phyloP scores from a whole-genome alignment of 129 eudicot genomes.

The Helianthus tuberosus region DNA sequence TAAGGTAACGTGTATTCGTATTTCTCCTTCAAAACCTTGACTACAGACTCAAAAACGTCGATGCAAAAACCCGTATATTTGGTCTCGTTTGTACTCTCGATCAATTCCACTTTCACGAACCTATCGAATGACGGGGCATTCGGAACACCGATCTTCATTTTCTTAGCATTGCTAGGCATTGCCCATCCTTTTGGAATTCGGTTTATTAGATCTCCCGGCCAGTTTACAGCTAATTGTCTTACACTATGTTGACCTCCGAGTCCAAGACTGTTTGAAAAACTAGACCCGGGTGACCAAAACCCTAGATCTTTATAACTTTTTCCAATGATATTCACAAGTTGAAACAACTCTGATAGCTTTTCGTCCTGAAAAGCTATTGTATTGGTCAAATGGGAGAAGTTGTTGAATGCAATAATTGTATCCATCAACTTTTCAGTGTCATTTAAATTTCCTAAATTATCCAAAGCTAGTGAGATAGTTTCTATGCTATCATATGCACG shows the following conservation, averaged over 20 bases:
- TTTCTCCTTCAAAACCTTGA: slow-evolving; percentile 19
- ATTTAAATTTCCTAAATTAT: slow-evolving; percentile 16
- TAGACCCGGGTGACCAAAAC: slow-evolving; percentile 40
- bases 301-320: slow-evolving; percentile 59
- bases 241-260: neutral
- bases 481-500: slow-evolving; percentile 51
- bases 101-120: slow-evolving; percentile 35
- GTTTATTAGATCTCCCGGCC: slow-evolving; percentile 50
- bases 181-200: slow-evolving; percentile 46
- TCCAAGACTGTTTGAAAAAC: slow-evolving; percentile 26
- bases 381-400: slow-evolving; percentile 44
- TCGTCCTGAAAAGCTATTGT: slow-evolving; percentile 33
- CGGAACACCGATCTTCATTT: slow-evolving; percentile 50
- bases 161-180: slow-evolving; percentile 33
- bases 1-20: slow-evolving; percentile 31
- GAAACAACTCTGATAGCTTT: slow-evolving; percentile 22
- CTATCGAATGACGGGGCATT: slow-evolving; percentile 35
- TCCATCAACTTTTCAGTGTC: slow-evolving; percentile 27
- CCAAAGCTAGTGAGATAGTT: slow-evolving; percentile 35
- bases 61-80: slow-evolving; percentile 36
- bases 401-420: slow-evolving; percentile 23
- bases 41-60: slow-evolving; percentile 26
- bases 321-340: slow-evolving; percentile 51
- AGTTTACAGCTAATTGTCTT: slow-evolving; percentile 25
- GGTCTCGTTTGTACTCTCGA: slow-evolving; percentile 19